These are phyloP conservation scores for Neofusicoccum ribis DNA, from an alignment of 2,329 filamentous ascomycete genomes.

Conservation along the genomic window DNA sequence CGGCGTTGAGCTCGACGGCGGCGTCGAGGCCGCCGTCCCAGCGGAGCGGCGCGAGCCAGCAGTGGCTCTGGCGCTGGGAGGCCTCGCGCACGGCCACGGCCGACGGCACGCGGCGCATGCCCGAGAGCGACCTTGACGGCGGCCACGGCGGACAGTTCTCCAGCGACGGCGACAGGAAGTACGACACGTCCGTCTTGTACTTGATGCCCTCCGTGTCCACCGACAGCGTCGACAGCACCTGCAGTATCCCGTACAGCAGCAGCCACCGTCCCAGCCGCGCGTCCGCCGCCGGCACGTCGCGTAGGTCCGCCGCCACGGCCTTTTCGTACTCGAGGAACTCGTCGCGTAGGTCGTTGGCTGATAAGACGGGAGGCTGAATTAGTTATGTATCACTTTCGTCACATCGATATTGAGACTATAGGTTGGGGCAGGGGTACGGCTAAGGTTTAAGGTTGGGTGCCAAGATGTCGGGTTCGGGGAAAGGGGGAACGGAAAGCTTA, in stretches of 20 bases:
- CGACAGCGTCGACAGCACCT: conserved; percentile 43
- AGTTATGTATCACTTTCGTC: not conserved
- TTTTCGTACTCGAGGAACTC: conserved; percentile 45
- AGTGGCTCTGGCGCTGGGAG: conserved; percentile 35
- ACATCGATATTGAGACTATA: not conserved
- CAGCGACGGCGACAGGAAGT: conserved; percentile 43
- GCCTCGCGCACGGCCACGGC: conserved; percentile 29
- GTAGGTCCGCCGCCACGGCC: conserved; percentile 29
- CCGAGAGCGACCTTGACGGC: conserved; percentile 11
- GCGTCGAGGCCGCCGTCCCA: not conserved
- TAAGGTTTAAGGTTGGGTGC: not conserved
- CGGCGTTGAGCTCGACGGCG: not conserved
- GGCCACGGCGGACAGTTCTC: conserved; percentile 41
- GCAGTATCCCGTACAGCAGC: conserved; percentile 44
- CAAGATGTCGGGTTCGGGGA: not conserved
- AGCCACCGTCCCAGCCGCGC: conserved; percentile 47
- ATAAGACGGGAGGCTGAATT: not conserved
- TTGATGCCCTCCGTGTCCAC: conserved; percentile 42
- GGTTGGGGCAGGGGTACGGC: not conserved
- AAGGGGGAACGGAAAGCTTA: conserved; percentile 22
- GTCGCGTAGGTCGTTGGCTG: conserved; percentile 43
- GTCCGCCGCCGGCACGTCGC: conserved; percentile 41
- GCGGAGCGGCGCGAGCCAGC: conserved; percentile 37
- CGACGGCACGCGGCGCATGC: conserved; percentile 21
- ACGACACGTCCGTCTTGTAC: conserved; percentile 36